phyloP scores from a whole-genome alignment of 495 filamentous ascomycete species.

The Penicillium goetzii region DNA sequence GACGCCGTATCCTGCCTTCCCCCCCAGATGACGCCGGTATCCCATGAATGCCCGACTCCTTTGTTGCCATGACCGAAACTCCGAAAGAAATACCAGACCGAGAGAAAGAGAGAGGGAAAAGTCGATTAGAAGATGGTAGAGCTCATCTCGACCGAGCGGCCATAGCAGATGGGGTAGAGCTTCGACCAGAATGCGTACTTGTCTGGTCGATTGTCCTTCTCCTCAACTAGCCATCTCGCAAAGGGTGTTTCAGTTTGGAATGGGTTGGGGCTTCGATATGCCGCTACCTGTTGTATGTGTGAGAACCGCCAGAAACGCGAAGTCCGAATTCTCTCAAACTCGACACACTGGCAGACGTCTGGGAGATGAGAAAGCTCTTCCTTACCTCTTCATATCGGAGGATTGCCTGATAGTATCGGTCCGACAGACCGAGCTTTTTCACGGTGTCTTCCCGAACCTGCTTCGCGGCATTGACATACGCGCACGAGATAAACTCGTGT shows the following conservation, averaged over 20 bases:
- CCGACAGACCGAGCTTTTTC: conserved; percentile 33
- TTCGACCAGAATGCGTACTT: conserved; percentile 42
- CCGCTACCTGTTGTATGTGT: conserved; percentile 32
- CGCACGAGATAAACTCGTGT: conserved; percentile 28
- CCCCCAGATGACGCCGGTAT: not conserved
- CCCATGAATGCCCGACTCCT: not conserved
- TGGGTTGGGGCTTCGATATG: conserved; percentile 41
- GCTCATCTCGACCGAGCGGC: conserved; percentile 37
- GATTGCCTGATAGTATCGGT: conserved; percentile 34
- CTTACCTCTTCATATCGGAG: conserved; percentile 42
- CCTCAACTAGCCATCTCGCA: conserved; percentile 40
- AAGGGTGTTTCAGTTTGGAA: conserved; percentile 39
- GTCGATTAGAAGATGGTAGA: conserved; percentile 17
- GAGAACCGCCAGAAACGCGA: conserved; percentile 8
- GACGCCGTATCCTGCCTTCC: not conserved
- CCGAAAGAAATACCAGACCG: not conserved
- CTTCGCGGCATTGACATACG: conserved; percentile 35
- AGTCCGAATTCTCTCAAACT: not conserved
- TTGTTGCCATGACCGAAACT: not conserved
- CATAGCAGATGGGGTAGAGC: conserved; percentile 46
- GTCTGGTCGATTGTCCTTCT: conserved; percentile 27
- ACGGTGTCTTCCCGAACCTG: conserved; percentile 32
- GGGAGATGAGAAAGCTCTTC: not conserved
- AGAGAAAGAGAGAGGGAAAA: not conserved
- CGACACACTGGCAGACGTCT: not conserved